These are phyloP conservation scores for Penicillium digitatum DNA, from an alignment of 2,329 filamentous ascomycete genomes.

Conservation along the genomic window DNA sequence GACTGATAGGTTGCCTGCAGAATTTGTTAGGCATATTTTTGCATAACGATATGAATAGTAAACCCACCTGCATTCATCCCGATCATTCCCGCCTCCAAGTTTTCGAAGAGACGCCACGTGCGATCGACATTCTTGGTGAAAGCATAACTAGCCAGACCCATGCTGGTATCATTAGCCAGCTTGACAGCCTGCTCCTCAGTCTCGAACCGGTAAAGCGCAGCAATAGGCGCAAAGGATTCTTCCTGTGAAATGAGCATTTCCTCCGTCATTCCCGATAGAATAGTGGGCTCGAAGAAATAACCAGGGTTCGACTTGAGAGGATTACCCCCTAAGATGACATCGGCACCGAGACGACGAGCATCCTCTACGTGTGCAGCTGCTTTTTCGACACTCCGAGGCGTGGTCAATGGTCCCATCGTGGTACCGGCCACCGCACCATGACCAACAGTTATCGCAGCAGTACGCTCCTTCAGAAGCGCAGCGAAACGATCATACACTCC, in stretches of 20 bases:
- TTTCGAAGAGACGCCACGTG: conserved; percentile 63
- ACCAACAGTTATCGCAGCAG: conserved; percentile 54
- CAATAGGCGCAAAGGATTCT: conserved; percentile 63
- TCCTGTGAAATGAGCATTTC: conserved; percentile 58
- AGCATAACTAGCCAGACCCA: conserved; percentile 64
- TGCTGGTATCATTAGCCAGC: conserved; percentile 58
- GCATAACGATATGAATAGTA: background rate
- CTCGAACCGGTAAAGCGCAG: conserved; percentile 62
- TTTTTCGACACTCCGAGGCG: conserved; percentile 54
- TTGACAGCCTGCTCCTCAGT: conserved; percentile 62
- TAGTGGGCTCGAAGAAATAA: conserved; percentile 68
- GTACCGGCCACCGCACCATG: conserved; percentile 54
- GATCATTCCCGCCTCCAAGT: conserved; percentile 66
- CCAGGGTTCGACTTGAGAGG: conserved; percentile 50
- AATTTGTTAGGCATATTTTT: background rate
- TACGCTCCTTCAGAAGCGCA: conserved; percentile 52
- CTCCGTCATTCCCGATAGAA: conserved; percentile 56
- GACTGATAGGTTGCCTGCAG: conserved; percentile 57
- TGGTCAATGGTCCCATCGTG: conserved; percentile 60
- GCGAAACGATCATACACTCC: conserved; percentile 52
- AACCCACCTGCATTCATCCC: conserved; percentile 58
- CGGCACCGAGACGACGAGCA: conserved; percentile 60
- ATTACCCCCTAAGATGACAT: conserved; percentile 58
- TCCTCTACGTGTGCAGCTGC: conserved; percentile 59
- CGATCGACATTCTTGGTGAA: conserved; percentile 67